Conservation (phyloP, 768 basidiomycete genomes). For the Collybia nuda region DNA sequence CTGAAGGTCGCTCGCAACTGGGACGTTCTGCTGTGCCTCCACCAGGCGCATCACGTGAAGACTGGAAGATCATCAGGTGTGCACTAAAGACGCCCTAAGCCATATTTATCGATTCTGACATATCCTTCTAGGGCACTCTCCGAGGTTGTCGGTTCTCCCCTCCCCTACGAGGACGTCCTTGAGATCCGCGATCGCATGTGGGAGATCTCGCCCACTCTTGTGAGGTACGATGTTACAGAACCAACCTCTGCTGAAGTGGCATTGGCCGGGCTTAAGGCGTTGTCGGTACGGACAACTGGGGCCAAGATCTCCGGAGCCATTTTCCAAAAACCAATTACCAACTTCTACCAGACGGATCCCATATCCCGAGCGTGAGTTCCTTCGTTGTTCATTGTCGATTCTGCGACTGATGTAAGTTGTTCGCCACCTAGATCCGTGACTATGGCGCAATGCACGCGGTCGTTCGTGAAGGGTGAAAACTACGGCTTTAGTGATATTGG, state of each 20-base stretch:
- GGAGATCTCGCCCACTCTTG: constrained; percentile 90
- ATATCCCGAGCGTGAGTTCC: constrained; percentile 86
- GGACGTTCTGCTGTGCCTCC: constrained; percentile 90
- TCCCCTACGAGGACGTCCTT: constrained; percentile 90
- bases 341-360: constrained; percentile 97
- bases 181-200: constrained; percentile 89
- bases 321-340: constrained; percentile 79
- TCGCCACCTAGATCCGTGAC: constrained; percentile 69
- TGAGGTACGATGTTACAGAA: constrained; percentile 84
- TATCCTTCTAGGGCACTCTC: constrained; percentile 68
- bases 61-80: constrained; percentile 95
- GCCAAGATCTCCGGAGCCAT: constrained; percentile 57
- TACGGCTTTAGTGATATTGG: constrained; percentile 52
- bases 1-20: constrained; percentile 90
- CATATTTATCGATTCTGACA: not conserved
- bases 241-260: constrained; percentile 72
- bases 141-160: constrained; percentile 74
- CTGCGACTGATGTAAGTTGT: constrained; percentile 1
- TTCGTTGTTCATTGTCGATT: not conserved
- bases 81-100: constrained; percentile 17
- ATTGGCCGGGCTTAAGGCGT: constrained; percentile 61
- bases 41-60: constrained; percentile 94
- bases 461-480: constrained; percentile 78
- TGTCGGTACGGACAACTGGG: constrained; percentile 50
- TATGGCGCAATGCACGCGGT: constrained; percentile 91